phyloP scores from a whole-genome alignment of 768 basidiomycete genomes.

The Podaxis carcinomalis region DNA sequence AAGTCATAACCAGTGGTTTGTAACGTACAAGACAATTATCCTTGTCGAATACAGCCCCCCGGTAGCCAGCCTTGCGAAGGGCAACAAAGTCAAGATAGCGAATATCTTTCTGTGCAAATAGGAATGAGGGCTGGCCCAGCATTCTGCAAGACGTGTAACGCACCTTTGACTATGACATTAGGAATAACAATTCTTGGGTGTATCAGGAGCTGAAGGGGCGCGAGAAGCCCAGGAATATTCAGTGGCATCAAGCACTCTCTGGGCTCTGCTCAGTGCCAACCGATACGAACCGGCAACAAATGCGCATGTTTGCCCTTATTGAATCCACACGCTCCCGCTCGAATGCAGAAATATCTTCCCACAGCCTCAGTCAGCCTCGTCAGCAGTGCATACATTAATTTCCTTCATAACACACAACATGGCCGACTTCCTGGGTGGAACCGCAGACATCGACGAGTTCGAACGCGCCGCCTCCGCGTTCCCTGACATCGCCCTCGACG shows the following conservation, averaged over 20 bases:
- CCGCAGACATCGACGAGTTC: slow-evolving; percentile 66
- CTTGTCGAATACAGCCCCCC: slow-evolving; percentile 94
- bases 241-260: slow-evolving; percentile 51
- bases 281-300: background rate
- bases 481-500: slow-evolving; percentile 80
- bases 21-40: slow-evolving; percentile 87
- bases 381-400: slow-evolving; percentile 3
- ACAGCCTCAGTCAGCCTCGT: slow-evolving; percentile 3
- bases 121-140: slow-evolving; percentile 6
- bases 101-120: slow-evolving; percentile 62
- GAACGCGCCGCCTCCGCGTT: slow-evolving; percentile 80
- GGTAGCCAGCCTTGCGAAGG: slow-evolving; percentile 72
- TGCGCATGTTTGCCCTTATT: background rate
- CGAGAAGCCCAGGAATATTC: slow-evolving; percentile 69
- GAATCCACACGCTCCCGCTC: background rate
- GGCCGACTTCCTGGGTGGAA: slow-evolving; percentile 37
- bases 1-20: background rate
- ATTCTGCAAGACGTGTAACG: slow-evolving; percentile 6
- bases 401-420: slow-evolving; percentile 23
- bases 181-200: slow-evolving; percentile 68
- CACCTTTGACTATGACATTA: slow-evolving; percentile 64
- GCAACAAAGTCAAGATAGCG: slow-evolving; percentile 77
- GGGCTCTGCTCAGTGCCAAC: background rate
- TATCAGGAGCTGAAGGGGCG: slow-evolving; percentile 64
- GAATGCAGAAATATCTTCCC: background rate